Base-by-base conservation (phyloP, 805 yeast species). In the Metschnikowia borealis region DNA sequence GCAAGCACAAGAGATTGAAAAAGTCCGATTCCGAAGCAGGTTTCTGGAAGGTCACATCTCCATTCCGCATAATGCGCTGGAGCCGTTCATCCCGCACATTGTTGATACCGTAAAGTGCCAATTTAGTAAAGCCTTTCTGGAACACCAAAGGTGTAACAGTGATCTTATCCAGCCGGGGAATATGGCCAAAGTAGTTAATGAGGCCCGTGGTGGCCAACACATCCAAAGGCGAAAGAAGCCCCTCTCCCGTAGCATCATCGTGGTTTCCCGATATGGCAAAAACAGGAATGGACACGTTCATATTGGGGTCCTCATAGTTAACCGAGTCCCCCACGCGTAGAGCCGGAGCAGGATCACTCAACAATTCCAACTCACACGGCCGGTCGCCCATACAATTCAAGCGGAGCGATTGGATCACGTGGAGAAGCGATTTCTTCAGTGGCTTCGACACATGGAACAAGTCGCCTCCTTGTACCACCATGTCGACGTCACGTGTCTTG, bases 221-320 rank as follows among this genome's bases (percentile, higher is more conserved):
- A 66, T 94, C 99, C 74, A 94, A 73, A 0, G 99, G 96, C 48
- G 91, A 83, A 13, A 94, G 70, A 48, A 88, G 69, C 20, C 85
- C 84, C 47, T 83, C 87, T 1, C 98, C 98, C 0, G 96, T 87
- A 3, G 96, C 89, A 67, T 94, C 98, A 67, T 94, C 99, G 65
- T 94, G 99, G 61, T 94, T 94, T 2, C 99, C 99, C 42, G 92
- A 83, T 3, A 94, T 92, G 6, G 91, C 92, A 73, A 94, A 89
- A 7, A 94, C 79, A 0, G 99, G 99, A 14, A 91, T 79, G 0
- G 96, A 83, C 2, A 94, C 84, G 66, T 94, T 94, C 53, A 89
- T 68, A 65, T 94, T 89, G 1, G 92, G 89, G 65, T 94, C 98
- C 62, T 89, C 94, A 64, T 88, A 95, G 62, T 90, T 90, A 26